Evolutionary conservation across 2,329 filamentous ascomycete genomes (phyloP).

Genomic region (Torrubiella hemipterigena): DNA sequence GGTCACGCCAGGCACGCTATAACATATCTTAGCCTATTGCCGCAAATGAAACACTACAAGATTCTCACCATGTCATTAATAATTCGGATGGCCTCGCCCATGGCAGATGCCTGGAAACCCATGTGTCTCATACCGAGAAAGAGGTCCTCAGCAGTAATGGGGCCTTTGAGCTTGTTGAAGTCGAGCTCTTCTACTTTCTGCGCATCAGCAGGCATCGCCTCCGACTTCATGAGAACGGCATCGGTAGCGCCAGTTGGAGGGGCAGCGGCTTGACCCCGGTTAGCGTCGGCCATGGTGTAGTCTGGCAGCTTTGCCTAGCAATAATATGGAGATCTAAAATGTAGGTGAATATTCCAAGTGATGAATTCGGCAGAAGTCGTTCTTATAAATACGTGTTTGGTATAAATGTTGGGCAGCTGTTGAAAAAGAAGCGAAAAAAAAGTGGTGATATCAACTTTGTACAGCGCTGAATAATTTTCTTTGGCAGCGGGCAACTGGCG

Average conservation of each 20-base stretch:
- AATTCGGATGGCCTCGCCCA: conserved; percentile 79
- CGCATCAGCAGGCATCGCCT: conserved; percentile 67
- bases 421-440: too few species aligned
- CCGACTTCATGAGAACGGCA: conserved; percentile 77
- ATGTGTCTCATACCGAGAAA: conserved; percentile 72
- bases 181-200: conserved; percentile 82
- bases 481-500: too few species aligned
- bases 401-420: too few species aligned
- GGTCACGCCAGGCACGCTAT: conserved; percentile 66
- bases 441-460: too few species aligned
- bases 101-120: conserved; percentile 61
- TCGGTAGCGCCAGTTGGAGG: conserved; percentile 56
- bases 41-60: background rate
- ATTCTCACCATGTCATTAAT: conserved; percentile 82
- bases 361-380: too few species aligned
- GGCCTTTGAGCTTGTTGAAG: conserved; percentile 69
- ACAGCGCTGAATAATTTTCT: too few species aligned
- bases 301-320: too few species aligned
- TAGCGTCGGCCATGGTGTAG: too few species aligned
- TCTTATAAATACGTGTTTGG: too few species aligned
- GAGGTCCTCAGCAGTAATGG: conserved; percentile 78
- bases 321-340: too few species aligned
- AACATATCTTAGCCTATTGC: conserved; percentile 10
- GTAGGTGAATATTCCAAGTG: too few species aligned
- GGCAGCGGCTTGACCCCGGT: conserved; percentile 23